Conservation (phyloP, 1,284 basidiomycete genomes). For the Papiliotrema nemorosa region DNA sequence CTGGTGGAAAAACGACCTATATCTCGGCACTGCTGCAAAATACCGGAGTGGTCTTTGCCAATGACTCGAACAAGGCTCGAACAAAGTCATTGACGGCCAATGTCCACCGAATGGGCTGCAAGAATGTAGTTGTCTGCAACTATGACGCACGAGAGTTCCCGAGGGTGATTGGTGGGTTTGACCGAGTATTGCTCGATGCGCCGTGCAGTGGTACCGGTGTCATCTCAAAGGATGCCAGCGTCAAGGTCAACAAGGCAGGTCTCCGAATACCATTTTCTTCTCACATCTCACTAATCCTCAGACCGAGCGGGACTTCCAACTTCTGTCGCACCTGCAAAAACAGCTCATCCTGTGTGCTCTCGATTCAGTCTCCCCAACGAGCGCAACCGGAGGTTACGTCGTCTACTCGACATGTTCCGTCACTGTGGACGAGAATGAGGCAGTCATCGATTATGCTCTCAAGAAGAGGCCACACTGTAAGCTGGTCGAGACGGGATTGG, state of each 20-base stretch:
- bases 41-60: constrained; percentile 96
- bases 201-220: constrained; percentile 98
- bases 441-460: constrained; percentile 97
- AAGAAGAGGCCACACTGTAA: constrained; percentile 92
- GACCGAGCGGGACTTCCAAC: constrained; percentile 91
- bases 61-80: constrained; percentile 91
- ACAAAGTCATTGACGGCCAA: constrained; percentile 97
- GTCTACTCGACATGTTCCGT: constrained; percentile 99
- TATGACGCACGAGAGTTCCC: constrained; percentile 98
- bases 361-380: constrained; percentile 86
- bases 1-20: constrained; percentile 96
- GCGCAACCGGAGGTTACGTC: constrained; percentile 86
- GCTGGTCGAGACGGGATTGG: constrained; percentile 88
- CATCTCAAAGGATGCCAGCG: constrained; percentile 94
- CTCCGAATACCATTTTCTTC: neutral
- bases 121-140: constrained; percentile 95
- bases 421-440: constrained; percentile 97
- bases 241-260: constrained; percentile 94
- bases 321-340: constrained; percentile 95
- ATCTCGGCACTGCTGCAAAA: constrained; percentile 96
- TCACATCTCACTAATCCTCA: too few species aligned
- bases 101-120: constrained; percentile 93
- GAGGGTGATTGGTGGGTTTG: constrained; percentile 99
- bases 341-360: constrained; percentile 98
- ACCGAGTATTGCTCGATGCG: constrained; percentile 92